Evolutionary conservation across 495 filamentous ascomycete genomes (phyloP), one percentile per base, ranked within the genome.

Genomic region (Astrothelium macrocarpum): DNA sequence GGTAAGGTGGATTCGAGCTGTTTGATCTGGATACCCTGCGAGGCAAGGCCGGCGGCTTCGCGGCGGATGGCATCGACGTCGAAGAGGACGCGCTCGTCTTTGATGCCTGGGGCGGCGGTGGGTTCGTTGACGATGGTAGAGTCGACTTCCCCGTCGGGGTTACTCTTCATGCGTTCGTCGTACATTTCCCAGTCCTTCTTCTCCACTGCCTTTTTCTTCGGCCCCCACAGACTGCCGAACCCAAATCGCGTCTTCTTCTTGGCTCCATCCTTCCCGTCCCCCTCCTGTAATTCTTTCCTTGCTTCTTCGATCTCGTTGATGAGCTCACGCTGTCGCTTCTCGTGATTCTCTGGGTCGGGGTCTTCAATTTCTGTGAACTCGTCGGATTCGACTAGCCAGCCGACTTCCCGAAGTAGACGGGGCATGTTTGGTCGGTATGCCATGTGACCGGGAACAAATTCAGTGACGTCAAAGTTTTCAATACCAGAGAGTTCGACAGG

Each of bases 341-440:
- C 79, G 71, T 97, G 91, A 64, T 94, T 90, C 3, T 97, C 95
- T 2, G 94, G 94, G 70, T 99, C 94, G 1, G 95, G 91, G 66
- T 98, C 95, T 68, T 97, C 93, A 60, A 99, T 97, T 73, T 99
- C 94, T 1, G 86, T 85, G 71, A 99, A 99, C 71, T 97, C 95
- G 62, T 96, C 92, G 64, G 86, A 89, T 66, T 94, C 83, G 1
- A 97, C 88, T 58, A 88, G 75, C 90, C 91, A 99, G 32, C 92
- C 93, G 14, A 91, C 85, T 68, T 90, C 85, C 45, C 88, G 84
- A 18, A 99, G 79, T 10, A 99, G 80, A 45, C 83, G 84, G 14
- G 94, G 94, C 85, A 99, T 97, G 18, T 90, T 90, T 26, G 84
- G 79, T 64, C 94, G 89, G 76, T 99, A 99, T 34, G 90, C 88